phyloP scores from a whole-genome alignment of 2,329 filamentous ascomycete species.

The Emmonsiellopsis sp. region DNA sequence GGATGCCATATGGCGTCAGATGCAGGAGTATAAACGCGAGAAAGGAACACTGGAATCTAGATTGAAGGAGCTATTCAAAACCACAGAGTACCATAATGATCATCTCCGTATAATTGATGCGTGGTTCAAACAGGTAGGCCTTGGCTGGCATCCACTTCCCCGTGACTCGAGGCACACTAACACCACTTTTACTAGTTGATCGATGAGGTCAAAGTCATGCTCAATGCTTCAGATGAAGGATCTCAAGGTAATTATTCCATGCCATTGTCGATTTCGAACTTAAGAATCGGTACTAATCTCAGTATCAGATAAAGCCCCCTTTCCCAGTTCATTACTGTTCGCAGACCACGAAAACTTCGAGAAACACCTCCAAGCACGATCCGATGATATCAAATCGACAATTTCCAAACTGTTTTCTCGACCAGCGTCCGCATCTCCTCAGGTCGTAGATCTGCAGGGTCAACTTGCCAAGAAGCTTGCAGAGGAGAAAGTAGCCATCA shows the following conservation, averaged over 20 bases:
- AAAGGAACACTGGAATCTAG: constrained; percentile 71
- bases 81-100: constrained; percentile 76
- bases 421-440: constrained; percentile 44
- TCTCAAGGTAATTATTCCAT: constrained; percentile 7
- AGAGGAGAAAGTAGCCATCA: constrained; percentile 69
- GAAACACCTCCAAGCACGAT: constrained; percentile 67
- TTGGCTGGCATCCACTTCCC: background rate
- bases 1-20: constrained; percentile 92
- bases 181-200: constrained; percentile 24
- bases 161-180: constrained; percentile 2
- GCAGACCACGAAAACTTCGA: constrained; percentile 56
- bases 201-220: constrained; percentile 37
- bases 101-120: constrained; percentile 82
- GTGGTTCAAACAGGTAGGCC: constrained; percentile 84
- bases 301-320: constrained; percentile 15
- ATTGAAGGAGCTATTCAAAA: constrained; percentile 69
- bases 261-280: background rate
- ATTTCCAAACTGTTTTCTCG: constrained; percentile 58
- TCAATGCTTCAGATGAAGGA: constrained; percentile 21
- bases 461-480: constrained; percentile 68
- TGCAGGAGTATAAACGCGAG: constrained; percentile 95
- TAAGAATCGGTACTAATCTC: background rate
- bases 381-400: constrained; percentile 64
- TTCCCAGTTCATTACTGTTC: constrained; percentile 47
- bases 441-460: constrained; percentile 62